A percentile compares a stretch with the other conserved stretches of the same genome.
Conservation (phyloP, 2,329 filamentous ascomycete species). For the Colletotrichum tropicale region DNA sequence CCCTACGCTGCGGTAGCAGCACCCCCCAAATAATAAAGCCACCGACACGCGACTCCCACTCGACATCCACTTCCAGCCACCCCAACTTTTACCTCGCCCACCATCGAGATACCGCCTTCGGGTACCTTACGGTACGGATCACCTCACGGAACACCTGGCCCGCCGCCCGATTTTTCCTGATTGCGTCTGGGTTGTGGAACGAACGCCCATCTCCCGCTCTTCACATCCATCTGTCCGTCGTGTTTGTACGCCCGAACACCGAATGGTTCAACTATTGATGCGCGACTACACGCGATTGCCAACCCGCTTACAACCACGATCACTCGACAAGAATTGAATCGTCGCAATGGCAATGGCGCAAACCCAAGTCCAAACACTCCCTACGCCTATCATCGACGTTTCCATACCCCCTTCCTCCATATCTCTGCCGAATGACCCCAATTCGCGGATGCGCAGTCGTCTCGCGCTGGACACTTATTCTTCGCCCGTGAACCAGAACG, state of each 20-base stretch:
- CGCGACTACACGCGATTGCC: conserved; percentile 10
- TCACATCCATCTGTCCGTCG: not conserved
- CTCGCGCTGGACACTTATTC: conserved; percentile 71
- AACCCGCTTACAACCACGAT: not conserved
- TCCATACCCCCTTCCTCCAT: conserved; percentile 24
- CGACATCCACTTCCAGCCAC: conserved; percentile 20
- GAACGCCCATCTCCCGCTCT: not conserved
- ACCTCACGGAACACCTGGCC: not conserved
- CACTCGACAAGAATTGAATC: not conserved
- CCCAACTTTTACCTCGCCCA: not conserved
- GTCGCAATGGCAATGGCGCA: conserved; percentile 12
- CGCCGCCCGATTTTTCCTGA: not conserved
- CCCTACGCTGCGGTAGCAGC: not conserved
- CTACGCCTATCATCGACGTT: conserved; percentile 16
- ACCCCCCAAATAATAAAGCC: not conserved
- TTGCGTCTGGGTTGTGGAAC: not conserved
- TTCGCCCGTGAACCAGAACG: conserved; percentile 84
- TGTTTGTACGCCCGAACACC: not conserved
- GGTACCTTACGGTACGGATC: not conserved
- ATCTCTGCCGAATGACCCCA: conserved; percentile 26
- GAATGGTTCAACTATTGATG: conserved; percentile 11
- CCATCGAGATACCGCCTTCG: not conserved
- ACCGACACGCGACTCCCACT: conserved; percentile 9
- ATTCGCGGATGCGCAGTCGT: conserved; percentile 40
- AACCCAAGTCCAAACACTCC: conserved; percentile 14